phyloP scores from a whole-genome alignment of 108 stramenopile genomes.

The Stephanodiscus minutulus region DNA sequence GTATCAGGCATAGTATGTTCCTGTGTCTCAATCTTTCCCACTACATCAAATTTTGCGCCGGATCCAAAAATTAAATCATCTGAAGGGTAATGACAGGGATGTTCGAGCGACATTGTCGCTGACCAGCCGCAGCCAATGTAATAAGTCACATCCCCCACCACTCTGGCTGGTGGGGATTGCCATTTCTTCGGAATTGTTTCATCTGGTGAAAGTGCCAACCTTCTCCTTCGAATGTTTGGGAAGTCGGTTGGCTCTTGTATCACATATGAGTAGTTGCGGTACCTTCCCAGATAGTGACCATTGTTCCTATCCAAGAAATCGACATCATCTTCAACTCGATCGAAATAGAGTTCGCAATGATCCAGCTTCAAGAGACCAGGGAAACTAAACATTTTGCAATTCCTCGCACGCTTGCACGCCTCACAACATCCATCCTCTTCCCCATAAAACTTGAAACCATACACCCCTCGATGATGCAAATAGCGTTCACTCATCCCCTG shows the following conservation, averaged over 20 bases:
- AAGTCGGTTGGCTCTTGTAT: slow-evolving; percentile 10
- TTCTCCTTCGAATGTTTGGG: slow-evolving; percentile 11
- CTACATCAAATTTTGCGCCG: slow-evolving; percentile 17
- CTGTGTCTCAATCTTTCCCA: background rate
- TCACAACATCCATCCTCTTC: slow-evolving; percentile 21
- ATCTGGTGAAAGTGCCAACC: slow-evolving; percentile 5
- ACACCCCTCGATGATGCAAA: slow-evolving; percentile 28
- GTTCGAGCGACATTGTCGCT: slow-evolving; percentile 12
- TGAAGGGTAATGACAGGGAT: slow-evolving; percentile 32
- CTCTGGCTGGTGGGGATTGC: background rate
- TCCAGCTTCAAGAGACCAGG: slow-evolving; percentile 17
- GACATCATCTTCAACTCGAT: slow-evolving; percentile 18
- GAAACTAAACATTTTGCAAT: slow-evolving; percentile 23
- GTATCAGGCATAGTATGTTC: too few species aligned
- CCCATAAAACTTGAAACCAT: slow-evolving; percentile 37
- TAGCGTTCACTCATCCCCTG: slow-evolving; percentile 7
- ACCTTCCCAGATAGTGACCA: slow-evolving; percentile 17
- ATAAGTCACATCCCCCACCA: background rate
- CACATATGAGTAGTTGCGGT: slow-evolving; percentile 16
- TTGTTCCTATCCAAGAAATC: slow-evolving; percentile 21
- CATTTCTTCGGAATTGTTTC: background rate
- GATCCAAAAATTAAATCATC: slow-evolving; percentile 31
- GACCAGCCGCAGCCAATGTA: slow-evolving; percentile 53
- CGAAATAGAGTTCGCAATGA: slow-evolving; percentile 50
- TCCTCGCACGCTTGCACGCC: slow-evolving; percentile 20